Evolutionary conservation across 768 basidiomycete species (phyloP).

Genomic region (Trametes coccinea): DNA sequence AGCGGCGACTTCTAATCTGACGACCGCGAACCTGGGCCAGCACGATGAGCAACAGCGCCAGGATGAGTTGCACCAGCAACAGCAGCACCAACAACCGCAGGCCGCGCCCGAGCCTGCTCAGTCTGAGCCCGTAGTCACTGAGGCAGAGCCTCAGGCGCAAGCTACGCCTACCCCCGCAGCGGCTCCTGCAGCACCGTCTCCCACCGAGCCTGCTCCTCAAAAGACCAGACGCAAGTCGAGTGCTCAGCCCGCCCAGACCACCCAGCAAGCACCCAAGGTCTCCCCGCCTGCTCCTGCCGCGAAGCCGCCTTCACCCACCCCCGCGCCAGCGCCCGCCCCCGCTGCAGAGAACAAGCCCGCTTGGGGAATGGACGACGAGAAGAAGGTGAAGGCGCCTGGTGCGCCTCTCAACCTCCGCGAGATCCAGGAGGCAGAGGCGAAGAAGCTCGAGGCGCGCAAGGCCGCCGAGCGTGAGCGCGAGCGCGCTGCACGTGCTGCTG

Average conservation of each 20-base stretch:
- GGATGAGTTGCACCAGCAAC: constrained; percentile 27
- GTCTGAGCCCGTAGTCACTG: constrained; percentile 18
- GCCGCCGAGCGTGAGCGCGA: constrained; percentile 73
- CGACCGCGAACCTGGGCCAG: constrained; percentile 58
- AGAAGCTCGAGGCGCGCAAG: constrained; percentile 76
- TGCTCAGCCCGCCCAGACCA: constrained; percentile 3
- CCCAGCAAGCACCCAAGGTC: constrained; percentile 8
- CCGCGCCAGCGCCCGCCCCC: constrained; percentile 5
- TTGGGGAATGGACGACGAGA: constrained; percentile 74
- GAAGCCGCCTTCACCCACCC: constrained; percentile 4
- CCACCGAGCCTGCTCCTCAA: constrained; percentile 14
- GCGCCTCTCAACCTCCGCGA: constrained; percentile 76
- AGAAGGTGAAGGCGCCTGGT: constrained; percentile 48
- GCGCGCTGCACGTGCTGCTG: constrained; percentile 50
- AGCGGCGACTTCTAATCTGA: constrained; percentile 50
- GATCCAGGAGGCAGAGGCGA: constrained; percentile 92
- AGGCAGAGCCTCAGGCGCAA: constrained; percentile 8
- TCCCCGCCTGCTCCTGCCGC: not conserved
- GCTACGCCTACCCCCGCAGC: constrained; percentile 18
- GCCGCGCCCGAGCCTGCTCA: constrained; percentile 3
- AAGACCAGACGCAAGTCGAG: constrained; percentile 20
- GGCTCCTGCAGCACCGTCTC: constrained; percentile 14
- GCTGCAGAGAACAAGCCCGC: constrained; percentile 46
- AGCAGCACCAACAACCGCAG: constrained; percentile 20
- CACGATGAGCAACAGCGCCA: constrained; percentile 55